Evolutionary conservation across 345 rosid species (phyloP), one percentile per base, ranked within the genome.

Genomic region (Luvunga scandens): DNA sequence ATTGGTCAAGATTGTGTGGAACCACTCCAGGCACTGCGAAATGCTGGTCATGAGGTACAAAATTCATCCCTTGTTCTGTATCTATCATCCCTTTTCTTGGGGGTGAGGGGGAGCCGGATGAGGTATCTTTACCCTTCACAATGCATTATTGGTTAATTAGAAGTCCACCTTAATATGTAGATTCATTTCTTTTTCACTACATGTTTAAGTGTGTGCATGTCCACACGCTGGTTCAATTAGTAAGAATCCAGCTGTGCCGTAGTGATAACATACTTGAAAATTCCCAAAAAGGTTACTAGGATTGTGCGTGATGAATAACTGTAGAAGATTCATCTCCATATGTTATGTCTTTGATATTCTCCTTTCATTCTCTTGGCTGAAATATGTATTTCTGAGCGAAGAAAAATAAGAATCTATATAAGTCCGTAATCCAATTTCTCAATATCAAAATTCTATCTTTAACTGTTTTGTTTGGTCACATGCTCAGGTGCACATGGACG

Each of bases 21-120:
- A 85, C 99, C 99, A n/a, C 97, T 96, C 61, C 87, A 91, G 89
- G 98, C 98, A 38, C 97, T 94, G 70, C 92, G 93, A 66, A 86
- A 70, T 79, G 88, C 85, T 79, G 88, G 91, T 67, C 88, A 80
- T 45, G 95, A 94, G 97, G 98, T 91, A 87, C 69, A 56, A 68
- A 31, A 50, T 70, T 39, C 55, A 34, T 19, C 6, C 21, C 34
- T 73, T 27, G 4, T 64, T 7, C 42, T 2, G 25, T 39, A 24
- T 25, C 45, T 14, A 1, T 42, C 14, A 25, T 42, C 56, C 72
- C 48, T 67, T 9, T 38, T 42, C 27, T 5, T 19, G 21, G 62
- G 62, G 62, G 12, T n/a, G 13, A 59, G 27, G 9, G 9, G 62
- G 27, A 22, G 25, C 12, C 6, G 27, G 27, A 8, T 7, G n/a